phyloP scores from a whole-genome alignment of 1,284 basidiomycete genomes.

The Apiotrichum gamsii region DNA sequence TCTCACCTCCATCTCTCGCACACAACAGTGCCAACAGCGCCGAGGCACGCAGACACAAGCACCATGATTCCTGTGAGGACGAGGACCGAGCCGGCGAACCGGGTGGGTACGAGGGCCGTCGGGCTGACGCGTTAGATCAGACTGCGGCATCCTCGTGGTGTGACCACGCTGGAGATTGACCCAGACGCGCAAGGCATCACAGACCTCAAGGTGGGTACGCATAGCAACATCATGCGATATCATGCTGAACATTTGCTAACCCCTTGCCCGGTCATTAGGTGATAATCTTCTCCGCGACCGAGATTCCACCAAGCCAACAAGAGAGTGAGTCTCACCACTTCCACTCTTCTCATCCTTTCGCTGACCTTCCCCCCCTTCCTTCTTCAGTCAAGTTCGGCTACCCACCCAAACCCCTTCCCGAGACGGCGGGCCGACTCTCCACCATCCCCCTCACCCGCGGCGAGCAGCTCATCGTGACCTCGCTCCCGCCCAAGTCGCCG shows the following conservation, averaged over 20 bases:
- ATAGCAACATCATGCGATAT: too few relatives aligned
- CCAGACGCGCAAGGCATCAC: constrained; percentile 55
- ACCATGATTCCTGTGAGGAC: too few relatives aligned
- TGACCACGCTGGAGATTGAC: constrained; percentile 64
- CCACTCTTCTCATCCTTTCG: too few relatives aligned
- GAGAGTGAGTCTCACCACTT: constrained; percentile 55
- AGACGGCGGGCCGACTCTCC: constrained; percentile 64
- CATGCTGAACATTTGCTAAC: too few relatives aligned
- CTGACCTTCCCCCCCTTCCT: neutral
- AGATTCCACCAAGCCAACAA: constrained; percentile 69
- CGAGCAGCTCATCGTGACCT: constrained; percentile 74
- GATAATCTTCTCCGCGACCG: constrained; percentile 60
- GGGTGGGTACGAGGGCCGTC: neutral
- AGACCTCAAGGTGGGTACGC: constrained; percentile 65
- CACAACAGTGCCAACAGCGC: neutral
- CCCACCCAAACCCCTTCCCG: constrained; percentile 65
- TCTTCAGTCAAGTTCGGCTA: constrained; percentile 73
- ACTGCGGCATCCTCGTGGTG: constrained; percentile 70
- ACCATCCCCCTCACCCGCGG: constrained; percentile 68
- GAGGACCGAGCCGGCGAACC: too few relatives aligned
- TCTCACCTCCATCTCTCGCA: too few relatives aligned
- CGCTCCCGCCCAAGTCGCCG: constrained; percentile 32
- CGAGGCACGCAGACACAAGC: neutral
- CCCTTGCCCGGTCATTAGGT: too few relatives aligned
- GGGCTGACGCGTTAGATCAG: constrained; percentile 51